phyloP scores from a whole-genome alignment of 345 rosid species.

The Dipteronia dyeriana region DNA sequence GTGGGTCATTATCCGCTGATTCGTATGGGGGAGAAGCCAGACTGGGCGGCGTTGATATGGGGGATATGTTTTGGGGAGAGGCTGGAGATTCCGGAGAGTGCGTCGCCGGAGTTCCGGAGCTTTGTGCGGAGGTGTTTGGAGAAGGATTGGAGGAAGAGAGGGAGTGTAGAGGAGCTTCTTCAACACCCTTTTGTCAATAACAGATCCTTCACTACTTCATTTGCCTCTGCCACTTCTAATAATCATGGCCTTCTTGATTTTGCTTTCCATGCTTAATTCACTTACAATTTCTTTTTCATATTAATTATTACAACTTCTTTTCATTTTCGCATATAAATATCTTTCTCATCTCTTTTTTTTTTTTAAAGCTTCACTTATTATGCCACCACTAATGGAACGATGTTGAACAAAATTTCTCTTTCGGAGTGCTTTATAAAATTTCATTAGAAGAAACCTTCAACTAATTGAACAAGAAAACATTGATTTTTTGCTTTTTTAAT shows the following conservation, averaged over 20 bases:
- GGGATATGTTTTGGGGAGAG: constrained; percentile 55
- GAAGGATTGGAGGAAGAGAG: constrained; percentile 68
- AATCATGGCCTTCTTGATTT: constrained; percentile 5
- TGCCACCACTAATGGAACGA: too few relatives aligned
- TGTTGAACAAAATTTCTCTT: too few relatives aligned
- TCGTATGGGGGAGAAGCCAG: constrained; percentile 51
- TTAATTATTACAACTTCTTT: background rate
- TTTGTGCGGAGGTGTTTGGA: constrained; percentile 59
- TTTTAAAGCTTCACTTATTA: too few relatives aligned
- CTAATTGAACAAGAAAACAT: too few relatives aligned
- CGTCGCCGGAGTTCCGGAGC: constrained; percentile 45
- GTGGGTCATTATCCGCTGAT: constrained; percentile 66
- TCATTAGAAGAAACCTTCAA: too few relatives aligned
- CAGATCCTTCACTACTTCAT: background rate
- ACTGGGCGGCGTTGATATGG: constrained; percentile 58
- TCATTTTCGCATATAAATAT: background rate
- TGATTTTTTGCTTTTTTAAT: too few relatives aligned
- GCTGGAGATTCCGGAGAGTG: constrained; percentile 44
- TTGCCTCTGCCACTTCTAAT: background rate
- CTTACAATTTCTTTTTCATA: background rate
- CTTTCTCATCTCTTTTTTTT: too few relatives aligned
- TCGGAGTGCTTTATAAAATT: too few relatives aligned
- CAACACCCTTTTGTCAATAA: constrained; percentile 50
- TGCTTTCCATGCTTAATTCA: constrained; percentile 6
- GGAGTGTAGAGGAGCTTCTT: constrained; percentile 54